Evolutionary conservation across 164 flowering plant species (phyloP).

Genomic region (Nelumbo lutea): DNA sequence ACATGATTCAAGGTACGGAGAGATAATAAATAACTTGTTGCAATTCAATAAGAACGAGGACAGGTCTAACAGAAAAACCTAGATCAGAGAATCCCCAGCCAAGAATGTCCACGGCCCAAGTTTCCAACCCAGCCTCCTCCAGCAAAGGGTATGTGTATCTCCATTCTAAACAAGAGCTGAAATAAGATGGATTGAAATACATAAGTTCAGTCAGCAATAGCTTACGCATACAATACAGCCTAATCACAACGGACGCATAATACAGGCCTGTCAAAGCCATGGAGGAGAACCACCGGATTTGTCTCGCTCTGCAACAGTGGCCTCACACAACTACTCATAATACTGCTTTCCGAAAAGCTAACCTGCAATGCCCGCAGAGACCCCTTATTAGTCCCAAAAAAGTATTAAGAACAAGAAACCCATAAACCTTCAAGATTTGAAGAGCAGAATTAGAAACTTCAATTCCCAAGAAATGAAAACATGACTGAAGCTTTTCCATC

Average conservation of each 20-base stretch:
- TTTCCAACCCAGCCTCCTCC: too few relatives aligned
- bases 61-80: not conserved
- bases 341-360: conserved; percentile 28
- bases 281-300: conserved; percentile 81
- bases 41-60: not conserved
- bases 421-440: too few relatives aligned
- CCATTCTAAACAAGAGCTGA: conserved; percentile 23
- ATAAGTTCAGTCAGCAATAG: not conserved
- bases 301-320: conserved; percentile 35
- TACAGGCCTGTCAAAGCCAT: conserved; percentile 85
- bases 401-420: not conserved
- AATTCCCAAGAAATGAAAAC: too few relatives aligned
- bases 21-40: not conserved
- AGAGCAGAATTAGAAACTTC: too few relatives aligned
- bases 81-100: too few relatives aligned
- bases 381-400: not conserved
- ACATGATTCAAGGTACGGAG: not conserved
- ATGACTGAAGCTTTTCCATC: too few relatives aligned
- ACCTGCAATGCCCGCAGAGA: conserved; percentile 35
- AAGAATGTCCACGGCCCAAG: too few relatives aligned
- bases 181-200: conserved; percentile 24
- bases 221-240: not conserved
- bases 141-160: too few relatives aligned
- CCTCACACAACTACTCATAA: conserved; percentile 88
- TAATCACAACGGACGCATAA: not conserved